These are phyloP conservation scores for Hypoxylon lienhwacheense DNA, from an alignment of 495 filamentous ascomycete species.

Conservation along the genomic window DNA sequence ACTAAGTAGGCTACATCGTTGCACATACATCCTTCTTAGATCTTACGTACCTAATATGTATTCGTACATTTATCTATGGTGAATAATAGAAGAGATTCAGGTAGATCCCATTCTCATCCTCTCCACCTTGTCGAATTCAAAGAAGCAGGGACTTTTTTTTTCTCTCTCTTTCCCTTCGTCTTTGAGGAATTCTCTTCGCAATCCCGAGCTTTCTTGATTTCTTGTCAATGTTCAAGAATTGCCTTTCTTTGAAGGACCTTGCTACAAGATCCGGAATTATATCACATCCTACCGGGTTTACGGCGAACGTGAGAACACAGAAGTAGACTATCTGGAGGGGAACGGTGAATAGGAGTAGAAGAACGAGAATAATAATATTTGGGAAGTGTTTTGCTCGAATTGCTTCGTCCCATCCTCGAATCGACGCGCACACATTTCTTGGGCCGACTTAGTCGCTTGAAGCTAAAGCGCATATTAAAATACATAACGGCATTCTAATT, in stretches of 20 bases:
- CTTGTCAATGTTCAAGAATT: slow-evolving; percentile 1
- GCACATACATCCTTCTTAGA: too few relatives aligned
- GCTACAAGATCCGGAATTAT: slow-evolving; percentile 1
- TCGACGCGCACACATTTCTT: slow-evolving; percentile 1
- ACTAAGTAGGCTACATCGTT: too few relatives aligned
- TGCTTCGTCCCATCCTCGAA: slow-evolving; percentile 2
- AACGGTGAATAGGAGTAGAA: too few relatives aligned
- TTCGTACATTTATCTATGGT: too few relatives aligned
- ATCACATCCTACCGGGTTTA: slow-evolving; percentile 2
- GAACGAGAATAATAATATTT: too few relatives aligned
- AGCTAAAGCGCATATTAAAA: slow-evolving; percentile 20
- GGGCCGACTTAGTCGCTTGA: slow-evolving; percentile 10
- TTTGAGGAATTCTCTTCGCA: slow-evolving; percentile 3
- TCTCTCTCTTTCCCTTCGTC: too few relatives aligned
- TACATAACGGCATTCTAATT: slow-evolving; percentile 1
- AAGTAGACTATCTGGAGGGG: neutral
- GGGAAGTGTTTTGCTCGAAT: neutral
- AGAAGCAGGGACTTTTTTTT: too few relatives aligned
- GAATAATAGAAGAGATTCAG: slow-evolving; percentile 4
- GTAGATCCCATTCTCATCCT: slow-evolving; percentile 26
- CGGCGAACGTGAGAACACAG: too few relatives aligned
- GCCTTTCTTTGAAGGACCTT: neutral
- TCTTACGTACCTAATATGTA: too few relatives aligned
- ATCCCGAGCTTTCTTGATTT: slow-evolving; percentile 1
- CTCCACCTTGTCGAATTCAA: slow-evolving; percentile 32